phyloP scores from a whole-genome alignment of 192 early-diverging fungal species.

The Entomortierella chlamydospora region DNA sequence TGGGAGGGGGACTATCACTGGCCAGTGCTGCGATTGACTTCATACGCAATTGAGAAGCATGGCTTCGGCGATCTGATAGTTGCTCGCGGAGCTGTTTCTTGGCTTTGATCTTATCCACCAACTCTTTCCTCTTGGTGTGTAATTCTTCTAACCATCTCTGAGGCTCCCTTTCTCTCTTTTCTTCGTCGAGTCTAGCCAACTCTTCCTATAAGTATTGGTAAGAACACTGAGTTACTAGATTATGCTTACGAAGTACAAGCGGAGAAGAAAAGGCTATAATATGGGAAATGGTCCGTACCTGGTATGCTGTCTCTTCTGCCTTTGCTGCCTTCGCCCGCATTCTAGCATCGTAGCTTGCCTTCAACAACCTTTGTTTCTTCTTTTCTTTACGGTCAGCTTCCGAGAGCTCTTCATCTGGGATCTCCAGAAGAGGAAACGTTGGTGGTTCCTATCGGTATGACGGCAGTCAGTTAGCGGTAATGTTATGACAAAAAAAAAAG shows the following conservation, averaged over 20 bases:
- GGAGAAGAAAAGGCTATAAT: no score
- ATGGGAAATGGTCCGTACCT: constrained; percentile 52
- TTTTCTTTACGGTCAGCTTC: constrained; percentile 87
- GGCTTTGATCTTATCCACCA: constrained; percentile 79
- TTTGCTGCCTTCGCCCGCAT: constrained; percentile 79
- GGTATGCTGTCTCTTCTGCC: constrained; percentile 72
- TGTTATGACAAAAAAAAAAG: neutral
- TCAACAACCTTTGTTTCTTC: constrained; percentile 82
- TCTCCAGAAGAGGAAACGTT: constrained; percentile 76
- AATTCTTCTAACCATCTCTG: constrained; percentile 79
- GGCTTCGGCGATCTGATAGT: constrained; percentile 87
- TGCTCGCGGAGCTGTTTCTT: constrained; percentile 78
- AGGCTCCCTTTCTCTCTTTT: constrained; percentile 73
- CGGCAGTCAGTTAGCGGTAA: neutral
- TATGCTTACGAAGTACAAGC: neutral
- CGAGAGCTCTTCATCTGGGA: constrained; percentile 84
- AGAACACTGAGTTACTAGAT: neutral
- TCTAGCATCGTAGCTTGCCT: constrained; percentile 81
- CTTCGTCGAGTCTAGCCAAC: constrained; percentile 75
- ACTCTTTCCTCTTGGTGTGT: constrained; percentile 62
- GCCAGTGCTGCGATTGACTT: constrained; percentile 88
- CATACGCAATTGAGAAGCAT: constrained; percentile 88
- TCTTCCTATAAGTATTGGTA: constrained; percentile 59
- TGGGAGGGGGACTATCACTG: constrained; percentile 62
- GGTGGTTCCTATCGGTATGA: constrained; percentile 65